Evolutionary conservation across 139 green algal genomes (phyloP), one percentile per base, ranked within the genome.

Genomic region (Chlamydomonas sp.): DNA sequence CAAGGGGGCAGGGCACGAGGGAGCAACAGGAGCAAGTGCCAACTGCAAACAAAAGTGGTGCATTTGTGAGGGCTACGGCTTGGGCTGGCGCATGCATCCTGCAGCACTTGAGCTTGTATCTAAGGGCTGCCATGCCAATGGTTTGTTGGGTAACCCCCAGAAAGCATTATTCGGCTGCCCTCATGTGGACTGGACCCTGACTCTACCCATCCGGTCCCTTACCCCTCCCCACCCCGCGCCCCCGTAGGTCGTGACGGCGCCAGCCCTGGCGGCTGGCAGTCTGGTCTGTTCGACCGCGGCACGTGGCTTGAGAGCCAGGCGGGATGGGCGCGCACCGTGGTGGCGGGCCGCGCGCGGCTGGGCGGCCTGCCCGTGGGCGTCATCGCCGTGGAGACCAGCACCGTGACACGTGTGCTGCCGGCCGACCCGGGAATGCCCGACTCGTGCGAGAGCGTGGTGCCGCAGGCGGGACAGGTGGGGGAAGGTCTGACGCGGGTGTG

Each of bases 281-380:
- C 84, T 9, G 96, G 96, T 57, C 91, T 99, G 69, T 99, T 99
- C 92, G 97, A 99, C 91, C 84, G 88, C 1, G 95, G 96, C 74
- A 96, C 91, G 79, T 99, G 96, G 95, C 91, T 92, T 9, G 97
- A 99, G 90, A 93, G 90, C 72, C 96, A 98, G 84, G 69, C 85
- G 62, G 78, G 96, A 18, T 99, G 98, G 98, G 98, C 97, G 18
- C 92, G 96, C 77, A 99, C 96, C 0, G 97, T 99, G 58, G 94
- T 99, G 2, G 97, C 96, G 17, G 98, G 98, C 0, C 95, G 98
- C 20, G 98, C 98, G 2, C 93, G 98, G 14, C 92, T 99, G 78
- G 98, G 95, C 14, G 98, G 98, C 84, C 93, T 98, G 57, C 93
- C 98, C 3, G 95, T 99, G 67, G 96, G 97, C 31, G 96, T 99